A percentile compares a stretch with the other conserved stretches of the same genome.
These are phyloP conservation scores for Onygenales sp. DNA, from an alignment of 2,329 filamentous ascomycete species.

Conservation along the genomic window DNA sequence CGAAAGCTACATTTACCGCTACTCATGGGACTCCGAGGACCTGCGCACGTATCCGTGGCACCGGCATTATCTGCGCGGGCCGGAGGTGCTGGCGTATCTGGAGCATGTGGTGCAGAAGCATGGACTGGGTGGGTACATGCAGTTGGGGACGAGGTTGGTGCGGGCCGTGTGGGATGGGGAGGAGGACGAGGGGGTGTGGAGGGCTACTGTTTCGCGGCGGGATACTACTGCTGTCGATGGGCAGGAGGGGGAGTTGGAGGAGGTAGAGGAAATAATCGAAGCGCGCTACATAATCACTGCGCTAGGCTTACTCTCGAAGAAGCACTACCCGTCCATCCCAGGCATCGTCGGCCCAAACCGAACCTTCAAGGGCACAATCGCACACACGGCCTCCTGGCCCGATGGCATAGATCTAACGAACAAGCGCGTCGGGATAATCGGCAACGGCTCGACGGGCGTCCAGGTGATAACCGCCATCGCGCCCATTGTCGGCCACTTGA, in stretches of 20 bases:
- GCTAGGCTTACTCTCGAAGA: background rate
- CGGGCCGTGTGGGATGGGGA: background rate
- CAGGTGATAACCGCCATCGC: background rate
- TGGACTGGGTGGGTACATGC: background rate
- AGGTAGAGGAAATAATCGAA: background rate
- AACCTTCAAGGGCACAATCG: background rate
- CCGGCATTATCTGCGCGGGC: background rate
- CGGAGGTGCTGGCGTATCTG: background rate
- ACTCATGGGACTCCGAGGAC: background rate
- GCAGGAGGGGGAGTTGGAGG: background rate
- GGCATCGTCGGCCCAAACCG: background rate
- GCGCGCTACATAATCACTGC: background rate
- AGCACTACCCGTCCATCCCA: background rate
- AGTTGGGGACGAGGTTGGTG: background rate
- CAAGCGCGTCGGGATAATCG: background rate
- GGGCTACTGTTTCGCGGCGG: background rate
- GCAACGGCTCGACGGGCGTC: background rate
- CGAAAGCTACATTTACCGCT: background rate
- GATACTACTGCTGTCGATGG: background rate
- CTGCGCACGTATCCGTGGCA: background rate
- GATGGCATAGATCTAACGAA: background rate
- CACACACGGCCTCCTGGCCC: background rate
- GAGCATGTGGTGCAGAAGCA: background rate
- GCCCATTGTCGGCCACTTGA: background rate
- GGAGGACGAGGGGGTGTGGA: background rate